Percentiles rank a stretch among this genome's conserved stretches.
Conservation (phyloP, 768 basidiomycete genomes). For the Hysterangium stoloniferum region DNA sequence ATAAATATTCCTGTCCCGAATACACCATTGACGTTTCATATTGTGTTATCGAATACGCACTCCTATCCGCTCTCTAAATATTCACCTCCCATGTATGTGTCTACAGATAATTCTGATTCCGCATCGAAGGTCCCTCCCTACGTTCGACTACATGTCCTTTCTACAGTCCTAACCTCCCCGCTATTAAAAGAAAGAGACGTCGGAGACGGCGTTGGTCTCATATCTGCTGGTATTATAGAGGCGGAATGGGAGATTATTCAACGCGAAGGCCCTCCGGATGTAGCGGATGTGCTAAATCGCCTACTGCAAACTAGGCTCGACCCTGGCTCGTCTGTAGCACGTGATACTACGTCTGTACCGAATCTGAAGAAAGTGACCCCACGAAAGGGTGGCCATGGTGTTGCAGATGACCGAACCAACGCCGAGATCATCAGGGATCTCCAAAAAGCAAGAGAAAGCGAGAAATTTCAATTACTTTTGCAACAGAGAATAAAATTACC, state of each 20-base stretch:
- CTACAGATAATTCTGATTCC: conserved; percentile 21
- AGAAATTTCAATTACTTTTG: conserved; percentile 51
- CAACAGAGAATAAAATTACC: conserved; percentile 56
- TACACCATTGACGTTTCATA: conserved; percentile 57
- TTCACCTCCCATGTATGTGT: conserved; percentile 65
- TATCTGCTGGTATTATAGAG: conserved; percentile 61
- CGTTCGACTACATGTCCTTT: conserved; percentile 74
- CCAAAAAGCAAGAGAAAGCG: conserved; percentile 33
- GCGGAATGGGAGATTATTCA: conserved; percentile 61
- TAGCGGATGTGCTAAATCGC: conserved; percentile 57
- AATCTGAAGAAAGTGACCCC: conserved; percentile 19
- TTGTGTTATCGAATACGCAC: conserved; percentile 46
- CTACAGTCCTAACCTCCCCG: conserved; percentile 30
- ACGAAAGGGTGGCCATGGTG: conserved; percentile 9
- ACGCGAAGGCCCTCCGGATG: conserved; percentile 66
- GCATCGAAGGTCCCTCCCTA: conserved; percentile 68
- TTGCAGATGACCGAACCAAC: conserved; percentile 37
- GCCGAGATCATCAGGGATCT: conserved; percentile 47
- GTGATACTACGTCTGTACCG: conserved; percentile 17
- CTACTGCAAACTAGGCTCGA: conserved; percentile 36
- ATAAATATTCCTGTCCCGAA: conserved; percentile 48
- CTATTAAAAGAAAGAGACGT: conserved; percentile 50
- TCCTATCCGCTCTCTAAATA: conserved; percentile 37
- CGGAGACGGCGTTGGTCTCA: conserved; percentile 68
- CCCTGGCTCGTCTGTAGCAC: too few species aligned